Evolutionary conservation across 805 yeast genomes (phyloP), one percentile per base, ranked within the genome.

Genomic region (Saccharomycopsis sp.): DNA sequence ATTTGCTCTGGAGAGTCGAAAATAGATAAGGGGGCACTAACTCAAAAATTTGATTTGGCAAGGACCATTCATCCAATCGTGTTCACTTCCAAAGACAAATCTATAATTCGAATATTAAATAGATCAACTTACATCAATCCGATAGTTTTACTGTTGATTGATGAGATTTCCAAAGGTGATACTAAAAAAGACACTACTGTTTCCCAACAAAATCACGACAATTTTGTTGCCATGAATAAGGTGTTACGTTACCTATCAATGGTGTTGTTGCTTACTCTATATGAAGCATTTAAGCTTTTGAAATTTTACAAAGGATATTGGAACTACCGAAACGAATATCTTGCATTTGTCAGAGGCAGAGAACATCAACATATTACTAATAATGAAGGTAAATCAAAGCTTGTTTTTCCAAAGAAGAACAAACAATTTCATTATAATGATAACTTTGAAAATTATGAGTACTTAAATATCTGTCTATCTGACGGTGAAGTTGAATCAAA

Each of bases 221-320:
- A 20, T 28, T 39, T 49, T 13, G 5, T 19, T 31, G n/a, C 7
- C 3, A 42, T 46, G 22, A 21, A 40, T 24, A 38, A 34, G 13
- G 27, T 34, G 16, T 6, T 45, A 6, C 22, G 31, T 17, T 49
- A 49, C 32, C 21, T 49, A 23, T 14, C 40, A n/a, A 47, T 39
- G 11, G 23, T 46, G 7, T 19, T 39, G 2, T 21, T 49, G 14
- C 29, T 49, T 5, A 49, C 52, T 6, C 31, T 49, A 28, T 40
- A 35, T 26, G 52, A 49, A 21, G 40, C 42, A 19, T 49, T 43
- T 31, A 49, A 49, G 32, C 23, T 43, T 6, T 34, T 49, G 21
- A 40, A 40, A 21, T 49, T 49, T 38, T 46, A 43, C 40, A 28
- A 46, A 22, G 43, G 47, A 3, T 49, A 46, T 22, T 49, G 52